phyloP scores from a whole-genome alignment of 257 asterid species.

The Solanum gracilifrons region DNA sequence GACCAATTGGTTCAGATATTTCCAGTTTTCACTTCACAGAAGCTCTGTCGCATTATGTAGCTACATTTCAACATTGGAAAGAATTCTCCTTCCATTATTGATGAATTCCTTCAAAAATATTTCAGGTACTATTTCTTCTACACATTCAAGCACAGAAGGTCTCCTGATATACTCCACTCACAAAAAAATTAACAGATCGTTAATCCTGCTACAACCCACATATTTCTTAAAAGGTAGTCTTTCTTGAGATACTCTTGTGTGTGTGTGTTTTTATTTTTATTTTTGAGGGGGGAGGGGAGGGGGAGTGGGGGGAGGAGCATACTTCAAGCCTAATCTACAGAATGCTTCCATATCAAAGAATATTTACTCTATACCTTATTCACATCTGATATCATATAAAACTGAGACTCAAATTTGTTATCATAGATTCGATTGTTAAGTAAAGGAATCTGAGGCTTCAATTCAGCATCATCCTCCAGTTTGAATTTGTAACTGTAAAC shows the following conservation, averaged over 20 bases:
- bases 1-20: neutral
- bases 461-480: slow-evolving; percentile 75
- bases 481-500: slow-evolving; percentile 81
- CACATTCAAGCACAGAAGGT: neutral
- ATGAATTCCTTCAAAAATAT: neutral
- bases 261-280: neutral
- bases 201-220: neutral
- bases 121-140: neutral
- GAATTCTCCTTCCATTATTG: neutral
- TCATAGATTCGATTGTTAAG: slow-evolving; percentile 94
- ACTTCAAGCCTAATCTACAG: neutral
- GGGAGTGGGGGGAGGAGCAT: neutral
- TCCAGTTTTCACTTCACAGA: neutral
- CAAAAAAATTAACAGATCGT: neutral
- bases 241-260: neutral
- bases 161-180: neutral
- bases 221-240: neutral
- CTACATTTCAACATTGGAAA: neutral
- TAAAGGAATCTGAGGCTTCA: slow-evolving; percentile 81
- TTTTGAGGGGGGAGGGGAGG: no score
- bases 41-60: neutral
- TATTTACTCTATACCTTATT: slow-evolving; percentile 59
- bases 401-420: slow-evolving; percentile 92
- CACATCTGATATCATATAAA: slow-evolving; percentile 89
- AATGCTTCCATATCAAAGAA: neutral